Evolutionary conservation across 2,329 filamentous ascomycete genomes (phyloP).

Genomic region (Sarocladium kiliense): DNA sequence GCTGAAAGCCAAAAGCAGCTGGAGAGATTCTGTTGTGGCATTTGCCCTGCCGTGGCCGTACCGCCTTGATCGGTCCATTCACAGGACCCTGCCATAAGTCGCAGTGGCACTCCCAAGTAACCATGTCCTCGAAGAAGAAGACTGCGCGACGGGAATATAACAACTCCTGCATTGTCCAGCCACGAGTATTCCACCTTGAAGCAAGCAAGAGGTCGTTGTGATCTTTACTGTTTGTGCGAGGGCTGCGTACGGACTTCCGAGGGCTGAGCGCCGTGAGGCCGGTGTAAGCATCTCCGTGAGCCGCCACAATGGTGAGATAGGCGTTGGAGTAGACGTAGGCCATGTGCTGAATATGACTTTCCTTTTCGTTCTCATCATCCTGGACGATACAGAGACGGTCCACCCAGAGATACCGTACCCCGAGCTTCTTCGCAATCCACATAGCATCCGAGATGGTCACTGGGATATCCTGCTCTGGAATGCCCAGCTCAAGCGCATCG

Average conservation of each 20-base stretch:
- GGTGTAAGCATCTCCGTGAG: constrained; percentile 31
- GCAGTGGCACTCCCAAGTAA: constrained; percentile 43
- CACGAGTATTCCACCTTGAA: constrained; percentile 34
- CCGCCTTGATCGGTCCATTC: constrained; percentile 23
- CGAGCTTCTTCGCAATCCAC: constrained; percentile 37
- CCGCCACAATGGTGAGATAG: constrained; percentile 38
- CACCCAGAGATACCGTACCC: constrained; percentile 39
- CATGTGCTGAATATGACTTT: constrained; percentile 38
- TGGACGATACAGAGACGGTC: constrained; percentile 41
- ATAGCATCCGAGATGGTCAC: constrained; percentile 39
- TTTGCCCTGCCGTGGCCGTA: constrained; percentile 14
- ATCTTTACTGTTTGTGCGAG: constrained; percentile 19
- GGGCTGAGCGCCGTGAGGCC: constrained; percentile 33
- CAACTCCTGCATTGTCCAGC: constrained; percentile 39
- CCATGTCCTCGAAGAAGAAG: constrained; percentile 37
- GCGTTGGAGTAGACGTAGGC: constrained; percentile 39
- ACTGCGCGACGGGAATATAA: constrained; percentile 37
- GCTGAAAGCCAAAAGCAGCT: constrained; percentile 31
- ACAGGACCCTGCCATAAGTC: constrained; percentile 33
- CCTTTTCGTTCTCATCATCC: constrained; percentile 33
- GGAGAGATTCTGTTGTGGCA: constrained; percentile 21
- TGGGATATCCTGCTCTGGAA: constrained; percentile 33
- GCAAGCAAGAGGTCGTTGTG: constrained; percentile 33
- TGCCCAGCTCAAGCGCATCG: constrained; percentile 26
- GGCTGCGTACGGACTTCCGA: constrained; percentile 19